Base-by-base conservation (phyloP, 140 eudicot genomes). In the Anethum foeniculum region DNA sequence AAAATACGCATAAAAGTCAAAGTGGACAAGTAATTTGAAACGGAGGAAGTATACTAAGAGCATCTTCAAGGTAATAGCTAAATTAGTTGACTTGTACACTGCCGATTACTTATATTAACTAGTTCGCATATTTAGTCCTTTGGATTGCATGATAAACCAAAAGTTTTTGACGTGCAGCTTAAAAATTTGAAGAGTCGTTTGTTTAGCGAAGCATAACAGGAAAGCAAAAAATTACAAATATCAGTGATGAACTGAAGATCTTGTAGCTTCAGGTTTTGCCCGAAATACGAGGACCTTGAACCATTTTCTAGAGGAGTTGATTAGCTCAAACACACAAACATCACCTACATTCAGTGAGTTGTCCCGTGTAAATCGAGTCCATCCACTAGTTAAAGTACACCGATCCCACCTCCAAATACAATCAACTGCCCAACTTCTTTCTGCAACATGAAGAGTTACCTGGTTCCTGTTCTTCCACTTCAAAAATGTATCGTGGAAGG, bases 271-370 rank as follows among this genome's bases (percentile, higher is more conserved):
- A 6, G 62, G 0, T 54, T 19, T 54, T 54, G 62, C 83, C n/a
- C 78, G 68, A 67, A 73, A 79, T 14, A 83, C 68, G 39, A 41
- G 10, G 58, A 80, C 87, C 68, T 65, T 43, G 12, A 76, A 34
- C 75, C 80, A n/a, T n/a, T 52, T 51, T 0, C 25, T 27, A 9
- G 39, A 10, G 14, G 54, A 25, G 39, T 68, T 28, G 5, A 62
- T 46, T 56, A 82, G 76, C 83, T 87, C 88, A 69, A 87, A 87
- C 14, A 83, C 79, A 71, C 91, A 87, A 80, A 83, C 73, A 80
- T 82, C 91, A 32, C 83, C 85, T 6, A 65, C 48, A 34, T 39
- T 19, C 38, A 85, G 77, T 13, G 30, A 5, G 48, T 80, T 87
- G 14, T 83, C 91, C 30, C 25, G 36, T 34, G 6, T 76, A 76